Percentiles rank a stretch among this genome's conserved stretches.
phyloP scores from a whole-genome alignment of 2,329 filamentous ascomycete species.

The Hypoxylon sp. region DNA sequence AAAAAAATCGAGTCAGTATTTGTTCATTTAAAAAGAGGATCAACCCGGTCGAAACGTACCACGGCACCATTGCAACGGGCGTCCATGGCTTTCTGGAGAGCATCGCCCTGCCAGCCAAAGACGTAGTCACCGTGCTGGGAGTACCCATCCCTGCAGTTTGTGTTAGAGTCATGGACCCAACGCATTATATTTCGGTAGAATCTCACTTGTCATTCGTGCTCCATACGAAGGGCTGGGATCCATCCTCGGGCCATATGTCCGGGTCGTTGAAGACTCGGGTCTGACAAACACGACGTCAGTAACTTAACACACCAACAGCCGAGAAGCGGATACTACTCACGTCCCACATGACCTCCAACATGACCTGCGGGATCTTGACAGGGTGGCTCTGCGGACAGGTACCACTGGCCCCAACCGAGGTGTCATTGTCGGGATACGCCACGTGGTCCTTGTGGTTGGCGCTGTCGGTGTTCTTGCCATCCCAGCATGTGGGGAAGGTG shows the following conservation, averaged over 20 bases:
- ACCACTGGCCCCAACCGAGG: conserved; percentile 48
- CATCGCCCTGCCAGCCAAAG: conserved; percentile 53
- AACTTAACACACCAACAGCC: not conserved
- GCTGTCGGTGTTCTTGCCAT: conserved; percentile 58
- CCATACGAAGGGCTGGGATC: conserved; percentile 46
- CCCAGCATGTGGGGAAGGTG: conserved; percentile 65
- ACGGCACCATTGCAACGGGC: conserved; percentile 48
- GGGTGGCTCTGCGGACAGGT: conserved; percentile 60
- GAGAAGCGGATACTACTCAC: conserved; percentile 36
- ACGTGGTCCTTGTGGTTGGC: conserved; percentile 60
- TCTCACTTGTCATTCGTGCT: conserved; percentile 42
- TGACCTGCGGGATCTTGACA: conserved; percentile 65
- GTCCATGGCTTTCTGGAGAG: conserved; percentile 53
- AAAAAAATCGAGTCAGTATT: no score
- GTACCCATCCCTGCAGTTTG: conserved; percentile 37
- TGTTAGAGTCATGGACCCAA: not conserved
- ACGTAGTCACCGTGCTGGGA: conserved; percentile 52
- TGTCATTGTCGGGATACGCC: conserved; percentile 55
- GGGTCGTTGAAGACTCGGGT: conserved; percentile 43
- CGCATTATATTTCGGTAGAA: not conserved
- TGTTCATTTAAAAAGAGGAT: no score
- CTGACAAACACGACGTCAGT: conserved; percentile 19
- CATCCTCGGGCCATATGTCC: conserved; percentile 42
- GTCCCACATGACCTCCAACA: conserved; percentile 67
- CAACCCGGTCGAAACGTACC: no score